Evolutionary conservation across 352 stramenopile species (phyloP), one percentile per base, ranked within the genome.

Genomic region (Globisporangium orthogonon): DNA sequence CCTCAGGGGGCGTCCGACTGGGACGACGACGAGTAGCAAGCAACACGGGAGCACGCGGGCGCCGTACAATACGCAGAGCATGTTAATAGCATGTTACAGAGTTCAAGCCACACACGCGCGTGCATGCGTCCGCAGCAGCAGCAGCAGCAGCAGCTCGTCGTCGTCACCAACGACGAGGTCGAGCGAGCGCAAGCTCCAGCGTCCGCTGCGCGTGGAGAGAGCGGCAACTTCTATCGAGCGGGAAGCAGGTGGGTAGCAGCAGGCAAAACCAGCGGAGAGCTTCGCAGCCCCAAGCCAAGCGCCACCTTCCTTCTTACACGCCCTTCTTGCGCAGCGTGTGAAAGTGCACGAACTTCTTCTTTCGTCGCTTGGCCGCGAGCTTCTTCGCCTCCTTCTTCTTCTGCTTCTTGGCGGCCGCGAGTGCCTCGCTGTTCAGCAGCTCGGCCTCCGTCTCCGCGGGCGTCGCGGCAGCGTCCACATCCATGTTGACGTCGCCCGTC

Each of bases 341-440:
- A 70, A 94, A 92, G 65, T 91, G 82, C 59, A 94, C 73, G 46
- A 92, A 90, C 67, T 92, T 92, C 57, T 84, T 79, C 74, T 86
- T 88, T 65, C 75, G 63, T 54, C 69, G 67, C 40, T 76, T 69
- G 13, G 63, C 61, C 17, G 69, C 69, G 29, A 63, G 50, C 67
- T 87, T 86, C 66, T 74, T 79, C 31, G 37, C 60, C 48, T 62
- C 59, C 62, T 84, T 88, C 63, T 81, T 78, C 63, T 84, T 79
- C 47, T 65, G 57, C 57, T 86, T 74, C 40, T 73, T 74, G 11
- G 62, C 60, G 10, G 48, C 67, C 17, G 71, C 58, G 23, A 69
- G 66, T 66, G 61, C 63, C 49, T 83, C 66, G 43, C 69, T 63
- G 58, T 85, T 83, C 54, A 87, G 60, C 47, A 79, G 57, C 50